Base-by-base conservation (phyloP, 371 early-diverging fungal genomes). In the Mucor saturninus region DNA sequence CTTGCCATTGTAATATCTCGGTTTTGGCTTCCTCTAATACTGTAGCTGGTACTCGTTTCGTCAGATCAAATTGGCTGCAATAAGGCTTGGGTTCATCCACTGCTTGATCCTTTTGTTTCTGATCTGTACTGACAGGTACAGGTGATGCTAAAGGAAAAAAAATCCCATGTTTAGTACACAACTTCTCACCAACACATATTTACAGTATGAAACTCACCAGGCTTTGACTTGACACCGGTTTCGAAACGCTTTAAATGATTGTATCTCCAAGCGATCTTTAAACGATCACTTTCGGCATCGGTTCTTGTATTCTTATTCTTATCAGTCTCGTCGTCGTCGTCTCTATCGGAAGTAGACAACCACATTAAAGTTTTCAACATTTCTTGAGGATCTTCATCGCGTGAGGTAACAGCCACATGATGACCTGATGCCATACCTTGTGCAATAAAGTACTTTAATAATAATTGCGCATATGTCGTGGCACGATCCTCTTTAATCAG, bases 201-300 rank as follows among this genome's bases (percentile, higher is more conserved):
- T 0, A 21, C 21, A 21, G 21, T 21, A 21, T 21, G 21, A 31
- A 15, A 30, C 2, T 68, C 75, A 75, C 81, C 70, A 68, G 65
- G 63, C 35, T 70, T 73, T 1, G 72, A 48, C 31, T 69, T 70
- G 4, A 83, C 75, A 30, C 71, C 68, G 29, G 83, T 75, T 58
- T 82, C 86, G 66, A 91, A 83, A 61, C 84, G 84, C 56, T 90
- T 91, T 67, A 92, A 65, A 57, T 86, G 84, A 61, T 95, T 87
- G 79, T 97, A 97, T 59, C 97, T 73, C 97, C 97, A 96, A 0
- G 97, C 98, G 60, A 97, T 97, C 64, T 84, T 89, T 86, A 97
- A 85, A 3, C 82, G 76, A 62, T 94, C 92, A 32, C 79, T 77
- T 10, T 81, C 81, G 4, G 65, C 71, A 40, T 74, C 72, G 31